These are phyloP conservation scores for Malus asiatica DNA, from an alignment of 306 rosid species.

Conservation along the genomic window DNA sequence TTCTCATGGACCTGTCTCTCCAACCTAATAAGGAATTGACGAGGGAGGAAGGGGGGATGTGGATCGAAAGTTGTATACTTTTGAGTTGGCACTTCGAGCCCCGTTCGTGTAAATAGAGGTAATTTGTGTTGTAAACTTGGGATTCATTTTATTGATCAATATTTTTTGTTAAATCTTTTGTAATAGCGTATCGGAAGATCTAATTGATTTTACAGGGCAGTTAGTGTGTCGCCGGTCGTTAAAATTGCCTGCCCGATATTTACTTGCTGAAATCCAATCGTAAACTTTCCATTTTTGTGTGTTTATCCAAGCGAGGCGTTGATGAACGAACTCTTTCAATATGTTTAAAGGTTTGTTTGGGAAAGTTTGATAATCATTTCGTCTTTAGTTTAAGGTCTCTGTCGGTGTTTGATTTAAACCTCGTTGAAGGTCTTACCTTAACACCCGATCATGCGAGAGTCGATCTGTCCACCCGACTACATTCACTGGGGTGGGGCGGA, in stretches of 20 bases:
- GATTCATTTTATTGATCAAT: slow-evolving; percentile 51
- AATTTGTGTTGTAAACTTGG: slow-evolving; percentile 45
- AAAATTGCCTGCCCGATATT: neutral
- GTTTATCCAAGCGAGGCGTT: neutral
- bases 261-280: neutral
- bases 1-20: slow-evolving; percentile 31
- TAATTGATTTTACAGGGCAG: neutral
- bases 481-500: too few relatives aligned
- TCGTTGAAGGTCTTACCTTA: too few relatives aligned
- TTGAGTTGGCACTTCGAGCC: slow-evolving; percentile 33
- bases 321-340: neutral
- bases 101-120: slow-evolving; percentile 60
- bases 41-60: slow-evolving; percentile 10
- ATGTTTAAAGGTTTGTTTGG: neutral
- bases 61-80: slow-evolving; percentile 39
- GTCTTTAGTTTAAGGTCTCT: neutral
- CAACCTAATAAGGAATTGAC: slow-evolving; percentile 39
- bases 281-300: neutral
- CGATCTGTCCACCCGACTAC: too few relatives aligned
- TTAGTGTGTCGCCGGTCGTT: neutral
- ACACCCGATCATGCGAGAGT: too few relatives aligned
- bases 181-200: neutral
- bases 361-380: neutral
- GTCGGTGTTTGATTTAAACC: neutral
- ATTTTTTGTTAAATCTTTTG: slow-evolving; percentile 20